Conservation (phyloP, 768 basidiomycete species). For the Pisolithus albus region DNA sequence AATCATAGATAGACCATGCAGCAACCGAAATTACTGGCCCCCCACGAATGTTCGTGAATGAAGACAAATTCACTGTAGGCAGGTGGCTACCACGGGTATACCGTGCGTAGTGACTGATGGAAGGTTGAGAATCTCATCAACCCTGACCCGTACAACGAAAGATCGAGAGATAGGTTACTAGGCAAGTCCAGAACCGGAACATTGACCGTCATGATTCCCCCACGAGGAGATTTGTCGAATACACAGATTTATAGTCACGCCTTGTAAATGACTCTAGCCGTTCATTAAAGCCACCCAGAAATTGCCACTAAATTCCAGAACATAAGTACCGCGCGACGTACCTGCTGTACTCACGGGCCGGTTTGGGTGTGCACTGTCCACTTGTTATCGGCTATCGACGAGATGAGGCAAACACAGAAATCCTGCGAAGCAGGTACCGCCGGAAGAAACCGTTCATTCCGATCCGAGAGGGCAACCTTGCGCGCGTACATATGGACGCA, state of each 20-base stretch:
- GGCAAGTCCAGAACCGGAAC: constrained; percentile 16
- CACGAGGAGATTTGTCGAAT: constrained; percentile 16
- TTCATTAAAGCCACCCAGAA: constrained; percentile 21
- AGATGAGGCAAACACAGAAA: constrained; percentile 10
- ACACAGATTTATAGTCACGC: constrained; percentile 18
- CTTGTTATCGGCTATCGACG: constrained; percentile 8
- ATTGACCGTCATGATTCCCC: constrained; percentile 4
- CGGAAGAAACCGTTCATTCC: constrained; percentile 8
- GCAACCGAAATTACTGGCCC: constrained; percentile 15
- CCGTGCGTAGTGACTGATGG: constrained; percentile 32
- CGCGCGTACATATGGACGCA: background rate
- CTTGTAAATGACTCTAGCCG: constrained; percentile 17
- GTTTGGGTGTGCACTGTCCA: constrained; percentile 6
- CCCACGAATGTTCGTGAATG: constrained; percentile 22
- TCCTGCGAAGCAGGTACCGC: constrained; percentile 12
- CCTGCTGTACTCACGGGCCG: background rate
- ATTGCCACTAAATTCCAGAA: background rate
- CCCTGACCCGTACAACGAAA: constrained; percentile 9
- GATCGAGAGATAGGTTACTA: constrained; percentile 4
- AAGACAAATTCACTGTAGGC: constrained; percentile 23
- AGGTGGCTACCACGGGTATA: constrained; percentile 28
- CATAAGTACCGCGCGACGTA: too few relatives aligned
- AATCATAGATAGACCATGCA: constrained; percentile 18
- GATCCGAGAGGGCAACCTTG: background rate
- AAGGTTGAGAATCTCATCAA: constrained; percentile 26